Conservation (phyloP, 257 asterid species). For the Solanum tarapatanum region DNA sequence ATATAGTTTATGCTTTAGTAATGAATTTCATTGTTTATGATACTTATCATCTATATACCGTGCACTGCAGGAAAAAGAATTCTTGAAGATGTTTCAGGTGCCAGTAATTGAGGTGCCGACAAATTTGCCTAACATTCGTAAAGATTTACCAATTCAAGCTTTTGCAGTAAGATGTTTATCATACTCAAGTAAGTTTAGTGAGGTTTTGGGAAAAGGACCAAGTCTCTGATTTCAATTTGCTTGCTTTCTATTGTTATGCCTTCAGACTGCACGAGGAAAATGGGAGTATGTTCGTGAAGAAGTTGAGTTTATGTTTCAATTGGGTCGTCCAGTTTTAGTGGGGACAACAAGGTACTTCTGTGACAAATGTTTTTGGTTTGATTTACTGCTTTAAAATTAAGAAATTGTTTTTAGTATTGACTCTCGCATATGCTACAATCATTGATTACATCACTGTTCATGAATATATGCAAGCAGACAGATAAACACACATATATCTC, state of each 20-base stretch:
- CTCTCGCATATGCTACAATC: background rate
- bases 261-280: slow-evolving; percentile 88
- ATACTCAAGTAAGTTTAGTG: background rate
- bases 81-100: slow-evolving; percentile 77
- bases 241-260: slow-evolving; percentile 12
- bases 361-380: slow-evolving; percentile 13
- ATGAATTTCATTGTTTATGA: background rate
- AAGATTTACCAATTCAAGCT: slow-evolving; percentile 84
- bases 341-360: slow-evolving; percentile 83
- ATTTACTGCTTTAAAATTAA: background rate
- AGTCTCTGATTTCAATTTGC: slow-evolving; percentile 7
- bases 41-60: background rate
- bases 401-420: background rate
- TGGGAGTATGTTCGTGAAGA: slow-evolving; percentile 82
- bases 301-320: slow-evolving; percentile 70
- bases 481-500: background rate
- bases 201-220: background rate
- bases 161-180: slow-evolving; percentile 61
- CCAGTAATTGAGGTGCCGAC: slow-evolving; percentile 98
- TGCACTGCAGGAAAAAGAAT: slow-evolving; percentile 74
- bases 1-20: background rate
- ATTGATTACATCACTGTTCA: background rate
- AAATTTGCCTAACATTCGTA: slow-evolving; percentile 75
- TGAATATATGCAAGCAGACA: background rate
- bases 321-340: slow-evolving; percentile 90